Evolutionary conservation across 129 eudicot species (phyloP).

Genomic region (Apium graveolens): DNA sequence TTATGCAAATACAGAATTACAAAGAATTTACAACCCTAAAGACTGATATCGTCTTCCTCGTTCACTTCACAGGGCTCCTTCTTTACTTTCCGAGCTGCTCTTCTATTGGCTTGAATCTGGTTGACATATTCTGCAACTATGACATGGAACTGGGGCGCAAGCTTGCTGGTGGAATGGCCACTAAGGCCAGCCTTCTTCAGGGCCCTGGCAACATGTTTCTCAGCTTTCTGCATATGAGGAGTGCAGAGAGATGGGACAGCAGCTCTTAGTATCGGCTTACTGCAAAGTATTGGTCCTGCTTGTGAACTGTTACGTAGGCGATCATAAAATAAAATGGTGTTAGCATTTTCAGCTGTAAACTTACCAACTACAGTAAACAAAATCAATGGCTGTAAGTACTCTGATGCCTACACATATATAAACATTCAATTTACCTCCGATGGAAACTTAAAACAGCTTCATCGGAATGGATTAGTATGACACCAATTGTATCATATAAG

Average conservation of each 20-base stretch:
- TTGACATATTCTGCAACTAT: slow-evolving; percentile 54
- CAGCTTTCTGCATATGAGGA: slow-evolving; percentile 58
- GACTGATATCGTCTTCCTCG: slow-evolving; percentile 38
- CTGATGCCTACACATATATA: background rate
- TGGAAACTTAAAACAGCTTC: background rate
- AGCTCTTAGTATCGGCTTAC: slow-evolving; percentile 64
- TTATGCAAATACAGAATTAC: slow-evolving; percentile 1
- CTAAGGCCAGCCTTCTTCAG: slow-evolving; percentile 65
- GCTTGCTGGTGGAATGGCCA: slow-evolving; percentile 45
- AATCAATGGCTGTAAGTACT: background rate
- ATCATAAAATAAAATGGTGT: background rate
- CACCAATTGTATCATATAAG: background rate
- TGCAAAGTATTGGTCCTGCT: slow-evolving; percentile 69
- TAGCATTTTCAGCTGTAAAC: background rate
- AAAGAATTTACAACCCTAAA: slow-evolving; percentile 15
- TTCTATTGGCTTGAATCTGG: slow-evolving; percentile 56
- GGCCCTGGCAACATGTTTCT: slow-evolving; percentile 61
- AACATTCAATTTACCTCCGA: background rate
- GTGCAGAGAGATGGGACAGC: slow-evolving; percentile 62
- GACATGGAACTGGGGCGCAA: slow-evolving; percentile 73
- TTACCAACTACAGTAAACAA: background rate
- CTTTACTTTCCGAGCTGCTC: slow-evolving; percentile 36
- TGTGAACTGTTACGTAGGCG: slow-evolving; percentile 40
- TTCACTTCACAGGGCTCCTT: slow-evolving; percentile 32
- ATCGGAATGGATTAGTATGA: background rate